phyloP scores from a whole-genome alignment of 2,329 filamentous ascomycete genomes.

The Nemania abortiva region DNA sequence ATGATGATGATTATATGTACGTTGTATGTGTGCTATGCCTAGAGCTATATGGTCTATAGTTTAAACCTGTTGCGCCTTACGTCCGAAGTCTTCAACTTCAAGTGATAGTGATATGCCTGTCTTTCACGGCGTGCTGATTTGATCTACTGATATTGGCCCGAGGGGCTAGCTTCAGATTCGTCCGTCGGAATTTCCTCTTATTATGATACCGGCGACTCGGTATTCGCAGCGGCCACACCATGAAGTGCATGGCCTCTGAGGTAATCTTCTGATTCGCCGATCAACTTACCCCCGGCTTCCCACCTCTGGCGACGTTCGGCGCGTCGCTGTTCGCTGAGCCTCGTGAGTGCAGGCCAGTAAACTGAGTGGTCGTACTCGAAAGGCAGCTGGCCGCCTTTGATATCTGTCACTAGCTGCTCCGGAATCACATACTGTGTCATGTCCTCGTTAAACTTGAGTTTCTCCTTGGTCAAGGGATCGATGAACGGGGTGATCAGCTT shows the following conservation, averaged over 20 bases:
- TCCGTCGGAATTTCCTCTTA: constrained; percentile 2
- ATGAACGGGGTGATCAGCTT: constrained; percentile 97
- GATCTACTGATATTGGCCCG: not conserved
- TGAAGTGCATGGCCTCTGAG: constrained; percentile 70
- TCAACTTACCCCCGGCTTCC: constrained; percentile 80
- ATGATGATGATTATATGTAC: too few species aligned
- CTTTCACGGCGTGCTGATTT: not conserved
- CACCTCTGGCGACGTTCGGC: constrained; percentile 76
- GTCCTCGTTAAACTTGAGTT: constrained; percentile 98
- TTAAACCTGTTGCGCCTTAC: not conserved
- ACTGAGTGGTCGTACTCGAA: constrained; percentile 90
- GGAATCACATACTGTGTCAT: constrained; percentile 83
- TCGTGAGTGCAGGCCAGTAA: constrained; percentile 90
- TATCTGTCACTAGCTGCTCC: constrained; percentile 83
- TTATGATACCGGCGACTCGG: constrained; percentile 16
- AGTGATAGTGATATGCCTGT: not conserved
- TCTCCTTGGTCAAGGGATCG: constrained; percentile 91
- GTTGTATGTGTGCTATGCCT: not conserved
- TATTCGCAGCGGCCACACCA: constrained; percentile 37
- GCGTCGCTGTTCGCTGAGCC: constrained; percentile 75
- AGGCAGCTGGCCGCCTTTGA: constrained; percentile 79
- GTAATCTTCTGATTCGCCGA: constrained; percentile 90
- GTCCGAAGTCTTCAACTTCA: not conserved
- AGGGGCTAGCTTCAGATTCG: not conserved
- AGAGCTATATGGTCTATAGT: constrained; percentile 15